Evolutionary conservation across 305 asterid species (phyloP).

Genomic region (Rubia tinctorum): DNA sequence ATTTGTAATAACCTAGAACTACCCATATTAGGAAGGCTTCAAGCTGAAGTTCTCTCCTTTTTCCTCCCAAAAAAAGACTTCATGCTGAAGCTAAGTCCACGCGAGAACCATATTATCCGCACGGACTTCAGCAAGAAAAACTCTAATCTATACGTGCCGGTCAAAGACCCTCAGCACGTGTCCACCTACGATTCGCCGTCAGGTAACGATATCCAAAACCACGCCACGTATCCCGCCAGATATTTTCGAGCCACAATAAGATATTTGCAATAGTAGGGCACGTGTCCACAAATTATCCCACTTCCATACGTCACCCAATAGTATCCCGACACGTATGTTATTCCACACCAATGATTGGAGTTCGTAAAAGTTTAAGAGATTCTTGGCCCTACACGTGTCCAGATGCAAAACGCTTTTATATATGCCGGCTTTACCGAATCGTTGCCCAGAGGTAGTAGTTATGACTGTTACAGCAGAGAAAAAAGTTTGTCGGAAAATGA

Average conservation of each 20-base stretch:
- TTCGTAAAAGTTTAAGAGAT: neutral
- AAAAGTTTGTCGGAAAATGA: slow-evolving; percentile 15
- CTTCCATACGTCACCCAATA: slow-evolving; percentile 10
- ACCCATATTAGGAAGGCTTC: neutral
- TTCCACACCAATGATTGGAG: neutral
- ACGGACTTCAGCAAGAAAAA: neutral
- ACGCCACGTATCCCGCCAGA: slow-evolving; percentile 29
- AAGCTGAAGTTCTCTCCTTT: neutral
- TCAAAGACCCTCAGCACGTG: slow-evolving; percentile 5
- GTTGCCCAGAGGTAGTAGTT: neutral
- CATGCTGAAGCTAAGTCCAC: neutral
- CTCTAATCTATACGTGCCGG: neutral
- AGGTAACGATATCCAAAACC: neutral
- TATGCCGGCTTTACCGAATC: neutral
- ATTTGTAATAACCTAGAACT: too few relatives aligned
- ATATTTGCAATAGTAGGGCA: neutral
- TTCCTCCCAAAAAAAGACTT: neutral
- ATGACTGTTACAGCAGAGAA: neutral
- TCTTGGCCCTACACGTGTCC: slow-evolving; percentile 25
- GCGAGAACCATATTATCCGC: neutral
- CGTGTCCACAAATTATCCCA: neutral
- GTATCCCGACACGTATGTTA: neutral
- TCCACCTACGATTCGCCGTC: neutral
- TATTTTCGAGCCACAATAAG: slow-evolving; percentile 29
- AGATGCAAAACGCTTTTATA: neutral